Evolutionary conservation across 805 yeast species (phyloP).

Genomic region (Metschnikowia amazonensis): DNA sequence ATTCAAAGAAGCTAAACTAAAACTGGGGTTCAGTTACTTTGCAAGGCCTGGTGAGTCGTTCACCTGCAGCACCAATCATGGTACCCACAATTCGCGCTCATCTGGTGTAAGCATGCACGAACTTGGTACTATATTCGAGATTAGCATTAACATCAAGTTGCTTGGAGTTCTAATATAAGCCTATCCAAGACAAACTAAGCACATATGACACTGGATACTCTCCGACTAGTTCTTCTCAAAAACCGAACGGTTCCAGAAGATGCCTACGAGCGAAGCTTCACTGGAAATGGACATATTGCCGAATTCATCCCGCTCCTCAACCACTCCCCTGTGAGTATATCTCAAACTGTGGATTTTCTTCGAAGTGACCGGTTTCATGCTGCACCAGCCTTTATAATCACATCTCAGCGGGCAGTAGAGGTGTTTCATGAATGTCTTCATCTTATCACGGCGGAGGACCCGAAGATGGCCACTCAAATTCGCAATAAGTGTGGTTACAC

Average conservation of each 20-base stretch:
- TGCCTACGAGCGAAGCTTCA: conserved; percentile 52
- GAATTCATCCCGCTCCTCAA: conserved; percentile 69
- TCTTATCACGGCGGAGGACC: conserved; percentile 17
- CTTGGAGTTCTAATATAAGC: background rate
- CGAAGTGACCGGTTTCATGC: conserved; percentile 38
- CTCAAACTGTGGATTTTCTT: conserved; percentile 43
- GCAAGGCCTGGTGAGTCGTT: no score
- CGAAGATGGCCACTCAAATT: conserved; percentile 21
- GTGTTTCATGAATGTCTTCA: conserved; percentile 50
- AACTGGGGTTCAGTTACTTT: no score
- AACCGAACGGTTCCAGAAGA: conserved; percentile 68
- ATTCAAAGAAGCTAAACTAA: no score
- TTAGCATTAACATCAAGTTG: background rate
- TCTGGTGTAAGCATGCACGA: background rate
- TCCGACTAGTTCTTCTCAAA: conserved; percentile 53
- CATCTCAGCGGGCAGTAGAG: conserved; percentile 91
- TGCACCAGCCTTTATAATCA: conserved; percentile 57
- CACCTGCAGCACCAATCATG: background rate
- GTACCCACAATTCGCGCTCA: conserved; percentile 2
- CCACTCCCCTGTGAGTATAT: conserved; percentile 55
- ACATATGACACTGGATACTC: conserved; percentile 1
- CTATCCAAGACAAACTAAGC: background rate
- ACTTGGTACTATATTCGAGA: background rate
- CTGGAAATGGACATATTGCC: conserved; percentile 36
- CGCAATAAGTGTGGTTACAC: conserved; percentile 63